These are phyloP conservation scores for Aspergillus pseudonomiae DNA, from an alignment of 2,329 filamentous ascomycete genomes.

Conservation along the genomic window DNA sequence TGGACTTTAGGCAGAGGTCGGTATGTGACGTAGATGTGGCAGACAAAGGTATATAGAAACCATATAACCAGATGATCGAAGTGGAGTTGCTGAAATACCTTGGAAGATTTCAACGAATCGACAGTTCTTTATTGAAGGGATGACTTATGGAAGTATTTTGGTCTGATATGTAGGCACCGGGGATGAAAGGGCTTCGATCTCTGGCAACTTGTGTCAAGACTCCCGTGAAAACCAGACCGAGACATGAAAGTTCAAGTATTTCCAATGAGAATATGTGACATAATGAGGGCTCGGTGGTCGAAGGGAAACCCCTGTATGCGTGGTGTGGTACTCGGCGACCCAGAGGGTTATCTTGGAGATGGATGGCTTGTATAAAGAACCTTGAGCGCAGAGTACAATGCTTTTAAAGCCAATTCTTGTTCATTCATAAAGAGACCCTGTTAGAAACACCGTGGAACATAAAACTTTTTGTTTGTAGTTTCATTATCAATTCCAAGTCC, in stretches of 20 bases:
- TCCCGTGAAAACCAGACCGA: background rate
- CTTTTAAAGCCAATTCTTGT: no score
- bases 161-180: background rate
- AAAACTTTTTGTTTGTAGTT: no score
- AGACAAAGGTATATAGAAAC: background rate
- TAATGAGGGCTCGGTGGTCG: rapidly evolving
- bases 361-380: no score
- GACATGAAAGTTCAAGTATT: background rate
- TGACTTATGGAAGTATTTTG: background rate
- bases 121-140: background rate
- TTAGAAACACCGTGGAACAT: no score
- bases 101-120: background rate
- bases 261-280: background rate
- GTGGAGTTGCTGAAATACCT: background rate
- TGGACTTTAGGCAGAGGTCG: background rate
- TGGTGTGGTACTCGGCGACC: no score
- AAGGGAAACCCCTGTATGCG: background rate
- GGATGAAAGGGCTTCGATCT: background rate
- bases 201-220: background rate
- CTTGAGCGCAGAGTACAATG: no score
- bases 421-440: no score
- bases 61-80: background rate
- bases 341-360: no score
- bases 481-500: rapidly evolving
- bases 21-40: background rate